Conservation (phyloP, 257 asterid species). For the Capsicum pubescens region DNA sequence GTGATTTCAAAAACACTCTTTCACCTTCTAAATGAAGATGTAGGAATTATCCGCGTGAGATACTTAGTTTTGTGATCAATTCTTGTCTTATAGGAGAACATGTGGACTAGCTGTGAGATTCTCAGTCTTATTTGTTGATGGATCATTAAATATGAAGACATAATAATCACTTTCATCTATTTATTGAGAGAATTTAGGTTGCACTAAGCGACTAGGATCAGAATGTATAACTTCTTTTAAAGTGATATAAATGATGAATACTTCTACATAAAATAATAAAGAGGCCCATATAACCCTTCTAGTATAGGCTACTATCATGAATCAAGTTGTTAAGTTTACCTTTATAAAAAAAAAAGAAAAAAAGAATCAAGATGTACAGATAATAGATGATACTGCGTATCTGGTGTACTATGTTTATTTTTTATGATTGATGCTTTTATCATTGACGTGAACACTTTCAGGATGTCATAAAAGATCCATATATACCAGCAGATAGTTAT, state of each 20-base stretch:
- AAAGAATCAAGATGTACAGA: too few species aligned
- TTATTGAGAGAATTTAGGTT: neutral
- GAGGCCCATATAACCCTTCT: neutral
- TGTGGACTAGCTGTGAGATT: neutral
- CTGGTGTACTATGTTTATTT: neutral
- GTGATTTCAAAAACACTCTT: neutral
- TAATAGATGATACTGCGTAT: neutral
- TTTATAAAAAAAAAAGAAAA: too few species aligned
- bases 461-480: slow-evolving; percentile 96
- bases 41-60: neutral
- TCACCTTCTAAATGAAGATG: slow-evolving; percentile 16
- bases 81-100: neutral
- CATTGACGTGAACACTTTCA: slow-evolving; percentile 37
- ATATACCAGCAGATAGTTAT: slow-evolving; percentile 87
- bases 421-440: neutral
- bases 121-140: neutral
- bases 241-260: neutral
- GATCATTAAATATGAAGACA: neutral
- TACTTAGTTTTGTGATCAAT: neutral
- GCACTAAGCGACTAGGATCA: neutral
- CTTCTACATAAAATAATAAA: neutral
- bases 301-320: slow-evolving; percentile 2
- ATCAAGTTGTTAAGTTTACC: too few species aligned
- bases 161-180: neutral
- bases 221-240: neutral